These are phyloP conservation scores for Wickerhamomyces subpelliculosus DNA, from an alignment of 805 yeast species.

Conservation along the genomic window DNA sequence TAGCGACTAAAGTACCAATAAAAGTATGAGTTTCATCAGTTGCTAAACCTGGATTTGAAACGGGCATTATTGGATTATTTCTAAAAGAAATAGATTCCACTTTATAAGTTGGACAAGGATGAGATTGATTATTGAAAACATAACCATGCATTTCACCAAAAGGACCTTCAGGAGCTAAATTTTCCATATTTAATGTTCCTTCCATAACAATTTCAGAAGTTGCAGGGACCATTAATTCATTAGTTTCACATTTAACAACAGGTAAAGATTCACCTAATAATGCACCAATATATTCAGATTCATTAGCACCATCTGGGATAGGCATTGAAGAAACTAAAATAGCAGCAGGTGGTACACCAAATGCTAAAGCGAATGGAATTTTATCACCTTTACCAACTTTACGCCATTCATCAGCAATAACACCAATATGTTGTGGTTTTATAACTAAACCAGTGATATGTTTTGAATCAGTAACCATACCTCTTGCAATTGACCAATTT, in stretches of 20 bases:
- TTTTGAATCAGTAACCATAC: constrained; percentile 18
- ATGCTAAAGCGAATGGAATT: constrained; percentile 20
- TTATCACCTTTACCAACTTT: constrained; percentile 17
- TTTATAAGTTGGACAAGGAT: constrained; percentile 22
- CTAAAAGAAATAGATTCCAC: constrained; percentile 19
- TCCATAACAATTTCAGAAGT: constrained; percentile 22
- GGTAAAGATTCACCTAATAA: constrained; percentile 21
- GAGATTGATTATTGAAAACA: constrained; percentile 17
- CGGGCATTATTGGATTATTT: constrained; percentile 21
- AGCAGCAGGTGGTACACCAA: constrained; percentile 26
- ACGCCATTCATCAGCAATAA: constrained; percentile 20
- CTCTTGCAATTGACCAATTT: constrained; percentile 26
- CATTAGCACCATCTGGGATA: constrained; percentile 13
- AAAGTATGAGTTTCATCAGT: constrained; percentile 24
- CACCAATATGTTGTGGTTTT: constrained; percentile 22
- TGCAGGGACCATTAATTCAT: constrained; percentile 20
- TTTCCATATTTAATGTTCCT: constrained; percentile 16
- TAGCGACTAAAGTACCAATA: constrained; percentile 19
- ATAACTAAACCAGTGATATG: constrained; percentile 22
- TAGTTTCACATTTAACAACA: constrained; percentile 20
- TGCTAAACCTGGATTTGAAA: constrained; percentile 22
- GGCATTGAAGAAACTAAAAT: constrained; percentile 13
- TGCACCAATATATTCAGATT: constrained; percentile 21
- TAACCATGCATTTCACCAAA: constrained; percentile 28
- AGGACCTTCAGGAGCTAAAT: constrained; percentile 20